These are phyloP conservation scores for Chrysoporthe austroafricana DNA, from an alignment of 2,329 filamentous ascomycete species.

Conservation along the genomic window DNA sequence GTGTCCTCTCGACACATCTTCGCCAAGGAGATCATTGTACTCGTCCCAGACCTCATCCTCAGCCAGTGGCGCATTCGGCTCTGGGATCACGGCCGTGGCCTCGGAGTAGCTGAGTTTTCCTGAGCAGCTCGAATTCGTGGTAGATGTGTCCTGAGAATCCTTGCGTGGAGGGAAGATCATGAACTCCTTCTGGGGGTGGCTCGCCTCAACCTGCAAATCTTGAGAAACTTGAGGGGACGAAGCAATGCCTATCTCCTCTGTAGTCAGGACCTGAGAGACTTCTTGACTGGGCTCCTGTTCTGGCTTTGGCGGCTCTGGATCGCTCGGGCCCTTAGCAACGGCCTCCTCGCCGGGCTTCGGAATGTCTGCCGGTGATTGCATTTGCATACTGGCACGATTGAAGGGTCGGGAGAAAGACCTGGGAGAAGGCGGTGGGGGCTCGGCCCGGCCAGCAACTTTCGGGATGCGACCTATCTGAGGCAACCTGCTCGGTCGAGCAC, in stretches of 20 bases:
- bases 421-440: conserved; percentile 61
- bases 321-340: conserved; percentile 54
- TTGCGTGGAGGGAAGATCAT: conserved; percentile 72
- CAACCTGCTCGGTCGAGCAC: conserved; percentile 63
- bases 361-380: conserved; percentile 35
- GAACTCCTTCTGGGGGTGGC: conserved; percentile 61
- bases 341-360: conserved; percentile 43
- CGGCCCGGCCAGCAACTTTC: conserved; percentile 72
- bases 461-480: conserved; percentile 86
- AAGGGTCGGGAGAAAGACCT: conserved; percentile 89
- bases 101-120: conserved; percentile 62
- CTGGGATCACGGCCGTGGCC: conserved; percentile 69
- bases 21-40: conserved; percentile 85
- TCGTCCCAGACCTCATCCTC: conserved; percentile 95
- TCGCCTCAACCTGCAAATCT: conserved; percentile 38
- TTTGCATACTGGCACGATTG: conserved; percentile 55
- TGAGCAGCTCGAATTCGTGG: conserved; percentile 69
- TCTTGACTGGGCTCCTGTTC: conserved; percentile 46
- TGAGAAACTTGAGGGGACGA: conserved; percentile 38
- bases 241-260: conserved; percentile 38
- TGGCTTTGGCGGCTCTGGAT: conserved; percentile 40
- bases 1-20: conserved; percentile 51
- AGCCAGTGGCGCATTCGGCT: conserved; percentile 62
- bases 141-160: conserved; percentile 61
- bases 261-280: conserved; percentile 39